Evolutionary conservation across 2,329 filamentous ascomycete species (phyloP).

Genomic region (Aspergillus thermomutatus): DNA sequence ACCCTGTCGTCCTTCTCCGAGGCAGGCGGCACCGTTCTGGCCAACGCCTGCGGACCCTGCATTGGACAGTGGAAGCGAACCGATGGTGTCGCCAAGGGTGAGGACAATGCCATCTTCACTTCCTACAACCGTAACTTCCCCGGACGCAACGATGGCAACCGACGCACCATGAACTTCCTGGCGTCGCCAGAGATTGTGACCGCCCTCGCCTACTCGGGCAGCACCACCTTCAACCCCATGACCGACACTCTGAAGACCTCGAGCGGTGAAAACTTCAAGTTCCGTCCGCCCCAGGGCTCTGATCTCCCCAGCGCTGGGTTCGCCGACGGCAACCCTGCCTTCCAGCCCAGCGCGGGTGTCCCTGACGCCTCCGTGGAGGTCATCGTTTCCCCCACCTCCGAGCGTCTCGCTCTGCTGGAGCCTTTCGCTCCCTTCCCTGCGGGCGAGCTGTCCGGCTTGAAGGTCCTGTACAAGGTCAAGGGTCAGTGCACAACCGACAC

Average conservation of each 20-base stretch:
- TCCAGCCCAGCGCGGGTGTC: constrained; percentile 68
- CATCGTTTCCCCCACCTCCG: constrained; percentile 79
- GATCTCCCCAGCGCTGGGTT: constrained; percentile 71
- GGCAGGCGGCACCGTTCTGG: constrained; percentile 83
- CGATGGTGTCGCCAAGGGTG: constrained; percentile 79
- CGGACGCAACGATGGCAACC: constrained; percentile 94
- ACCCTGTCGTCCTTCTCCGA: constrained; percentile 81
- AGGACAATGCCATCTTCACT: constrained; percentile 88
- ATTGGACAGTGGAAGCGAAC: constrained; percentile 95
- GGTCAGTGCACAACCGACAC: constrained; percentile 99
- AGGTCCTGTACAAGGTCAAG: constrained; percentile 91
- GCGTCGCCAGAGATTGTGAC: constrained; percentile 96
- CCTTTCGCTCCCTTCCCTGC: constrained; percentile 82
- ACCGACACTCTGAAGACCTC: constrained; percentile 80
- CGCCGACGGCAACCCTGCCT: constrained; percentile 69
- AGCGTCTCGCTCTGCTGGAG: constrained; percentile 84
- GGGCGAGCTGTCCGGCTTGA: constrained; percentile 70
- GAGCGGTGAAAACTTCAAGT: constrained; percentile 77
- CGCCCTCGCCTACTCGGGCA: constrained; percentile 88
- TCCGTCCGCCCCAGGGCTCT: constrained; percentile 66
- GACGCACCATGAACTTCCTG: constrained; percentile 97
- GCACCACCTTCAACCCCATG: constrained; percentile 93
- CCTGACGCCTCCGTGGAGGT: constrained; percentile 70
- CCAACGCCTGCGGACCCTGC: constrained; percentile 92
- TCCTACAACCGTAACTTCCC: constrained; percentile 99